Base-by-base conservation (phyloP, 2,329 filamentous ascomycete species). In the Drechslerella dactyloides region DNA sequence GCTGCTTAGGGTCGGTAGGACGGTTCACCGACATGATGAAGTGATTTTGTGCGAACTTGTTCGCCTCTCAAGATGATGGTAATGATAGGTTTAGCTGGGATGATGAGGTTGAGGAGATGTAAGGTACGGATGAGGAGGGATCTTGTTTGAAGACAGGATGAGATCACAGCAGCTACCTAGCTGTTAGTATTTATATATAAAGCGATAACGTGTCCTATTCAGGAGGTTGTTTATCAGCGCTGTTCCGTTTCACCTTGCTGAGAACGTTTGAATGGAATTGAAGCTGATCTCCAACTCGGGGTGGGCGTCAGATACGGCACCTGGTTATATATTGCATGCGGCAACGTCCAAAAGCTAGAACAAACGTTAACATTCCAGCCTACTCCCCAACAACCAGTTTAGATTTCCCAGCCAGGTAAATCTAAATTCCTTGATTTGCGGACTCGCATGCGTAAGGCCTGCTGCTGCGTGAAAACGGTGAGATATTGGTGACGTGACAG, bases 1-100 rank as follows among this genome's bases (percentile, higher is more conserved):
- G 66, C 56, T 60, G 69, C 42, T 75, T 66, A 10, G 74, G 61
- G 57, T 77, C 73, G 7, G 74, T 66, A 17, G 76, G 76, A 15
- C 65, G 63, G 54, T 77, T 77, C 24, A 77, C 76, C 57, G 65
- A 73, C 30, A 69, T 75, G 53, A 57, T 69, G 59, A 61, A 61
- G 46, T 48, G 59, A 55, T 55, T 44, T 54, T 63, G 30, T 15
- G 30, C n/a, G 50, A 21, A 60, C 19, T 23, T 61, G 19, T 10
- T 53, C 17, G 52, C 48, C 23, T 30, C 42, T 23, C 57, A 42
- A 21, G 24, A 30, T 37, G n/a, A 27, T 40, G 30, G 5, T 27
- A 15, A n/a, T 42, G 42, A 52, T 30, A 21, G n/a, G n/a, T n/a
- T n/a, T n/a, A n/a, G 7, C 21, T 23, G 58, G 40, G 11, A 33